Conservation (phyloP, 179 eudicot species). For the Amaranthus tricolor region DNA sequence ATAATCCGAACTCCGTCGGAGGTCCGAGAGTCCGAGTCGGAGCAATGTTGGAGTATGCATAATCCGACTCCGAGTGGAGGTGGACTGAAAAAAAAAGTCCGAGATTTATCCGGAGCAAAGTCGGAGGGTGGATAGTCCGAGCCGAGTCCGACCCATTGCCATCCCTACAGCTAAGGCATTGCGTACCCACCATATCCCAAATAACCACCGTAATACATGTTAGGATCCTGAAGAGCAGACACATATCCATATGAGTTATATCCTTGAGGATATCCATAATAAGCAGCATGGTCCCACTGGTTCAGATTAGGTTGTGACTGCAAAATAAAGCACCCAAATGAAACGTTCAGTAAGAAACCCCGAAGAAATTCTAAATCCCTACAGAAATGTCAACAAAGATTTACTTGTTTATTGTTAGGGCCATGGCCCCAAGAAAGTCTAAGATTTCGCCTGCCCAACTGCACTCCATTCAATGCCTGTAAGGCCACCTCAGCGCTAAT, state of each 20-base stretch:
- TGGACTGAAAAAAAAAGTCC: too few species aligned
- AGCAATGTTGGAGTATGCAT: too few species aligned
- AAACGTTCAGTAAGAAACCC: not conserved
- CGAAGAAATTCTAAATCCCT: not conserved
- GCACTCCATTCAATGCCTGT: conserved; percentile 56
- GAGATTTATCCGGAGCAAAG: too few species aligned
- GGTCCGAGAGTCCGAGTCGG: too few species aligned
- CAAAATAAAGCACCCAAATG: not conserved
- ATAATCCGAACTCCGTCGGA: too few species aligned
- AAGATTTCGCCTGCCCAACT: conserved; percentile 70
- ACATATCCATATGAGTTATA: conserved; percentile 61
- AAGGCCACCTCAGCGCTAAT: conserved; percentile 72
- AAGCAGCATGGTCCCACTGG: conserved; percentile 56
- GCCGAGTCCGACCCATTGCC: too few species aligned
- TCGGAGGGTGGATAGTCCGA: too few species aligned
- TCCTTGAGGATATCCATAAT: conserved; percentile 84
- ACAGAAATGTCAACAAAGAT: not conserved
- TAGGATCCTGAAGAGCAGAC: conserved; percentile 73
- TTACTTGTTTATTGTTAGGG: conserved; percentile 78
- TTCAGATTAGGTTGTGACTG: conserved; percentile 55
- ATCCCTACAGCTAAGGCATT: too few species aligned
- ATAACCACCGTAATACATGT: conserved; percentile 72
- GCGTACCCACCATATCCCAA: conserved; percentile 71
- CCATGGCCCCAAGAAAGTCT: conserved; percentile 96
- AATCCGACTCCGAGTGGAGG: too few species aligned